Percentiles rank a stretch among this genome's conserved stretches.
phyloP scores from a whole-genome alignment of 78 protist genomes.

The Protostelium mycophagum region DNA sequence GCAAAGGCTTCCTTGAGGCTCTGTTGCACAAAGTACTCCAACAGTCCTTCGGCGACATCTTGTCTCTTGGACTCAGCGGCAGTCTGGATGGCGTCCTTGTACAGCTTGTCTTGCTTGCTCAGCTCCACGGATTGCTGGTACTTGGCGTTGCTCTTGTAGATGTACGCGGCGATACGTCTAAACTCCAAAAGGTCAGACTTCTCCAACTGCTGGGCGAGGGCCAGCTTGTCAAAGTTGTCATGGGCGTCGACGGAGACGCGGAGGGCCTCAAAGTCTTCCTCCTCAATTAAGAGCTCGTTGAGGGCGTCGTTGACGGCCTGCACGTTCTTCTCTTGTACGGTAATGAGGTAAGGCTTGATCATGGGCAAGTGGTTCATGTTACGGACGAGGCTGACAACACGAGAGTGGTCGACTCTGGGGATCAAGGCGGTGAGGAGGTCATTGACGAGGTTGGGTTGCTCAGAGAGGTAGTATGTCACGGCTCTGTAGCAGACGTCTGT shows the following conservation, averaged over 20 bases:
- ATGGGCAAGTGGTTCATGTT: constrained; percentile 73
- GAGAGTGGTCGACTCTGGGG: constrained; percentile 84
- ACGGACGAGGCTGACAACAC: constrained; percentile 69
- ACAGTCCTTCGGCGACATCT: constrained; percentile 86
- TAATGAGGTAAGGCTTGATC: constrained; percentile 86
- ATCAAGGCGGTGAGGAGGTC: constrained; percentile 83
- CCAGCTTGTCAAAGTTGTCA: constrained; percentile 84
- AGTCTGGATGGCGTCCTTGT: constrained; percentile 93
- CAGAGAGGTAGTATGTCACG: constrained; percentile 85
- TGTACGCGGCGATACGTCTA: constrained; percentile 92
- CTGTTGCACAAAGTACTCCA: constrained; percentile 88
- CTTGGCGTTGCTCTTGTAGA: constrained; percentile 81
- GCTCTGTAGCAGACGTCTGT: constrained; percentile 92
- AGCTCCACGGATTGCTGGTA: constrained; percentile 87
- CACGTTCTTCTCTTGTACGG: constrained; percentile 72
- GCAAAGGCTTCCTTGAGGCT: constrained; percentile 85
- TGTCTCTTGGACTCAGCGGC: constrained; percentile 87
- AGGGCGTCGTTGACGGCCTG: constrained; percentile 93
- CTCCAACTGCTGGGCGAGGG: constrained; percentile 87
- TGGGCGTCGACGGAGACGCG: constrained; percentile 75
- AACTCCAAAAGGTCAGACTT: constrained; percentile 94
- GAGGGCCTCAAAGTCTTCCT: constrained; percentile 94
- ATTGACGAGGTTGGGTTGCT: constrained; percentile 72
- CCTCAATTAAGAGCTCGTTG: constrained; percentile 92
- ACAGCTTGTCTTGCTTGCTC: constrained; percentile 92